A percentile compares a stretch with the other conserved stretches of the same genome.
Evolutionary conservation across 1,284 basidiomycete genomes (phyloP).

Genomic region (Melampsora larici-populina): DNA sequence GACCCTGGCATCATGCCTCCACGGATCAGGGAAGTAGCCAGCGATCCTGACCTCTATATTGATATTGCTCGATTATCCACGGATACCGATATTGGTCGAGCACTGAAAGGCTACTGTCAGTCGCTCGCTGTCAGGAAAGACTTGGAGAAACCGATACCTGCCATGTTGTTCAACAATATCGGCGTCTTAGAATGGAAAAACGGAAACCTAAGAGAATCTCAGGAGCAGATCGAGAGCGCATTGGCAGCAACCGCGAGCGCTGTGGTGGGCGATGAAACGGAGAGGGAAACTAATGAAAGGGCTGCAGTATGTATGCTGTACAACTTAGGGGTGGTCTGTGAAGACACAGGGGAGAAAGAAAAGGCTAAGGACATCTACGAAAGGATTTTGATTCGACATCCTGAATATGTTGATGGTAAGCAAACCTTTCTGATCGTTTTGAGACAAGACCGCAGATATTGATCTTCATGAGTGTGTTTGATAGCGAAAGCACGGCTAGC

Average conservation of each 20-base stretch:
- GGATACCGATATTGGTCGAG: conserved; percentile 70
- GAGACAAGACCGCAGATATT: conserved; percentile 14
- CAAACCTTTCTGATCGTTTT: conserved; percentile 42
- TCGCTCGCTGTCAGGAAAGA: conserved; percentile 64
- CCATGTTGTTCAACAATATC: conserved; percentile 75
- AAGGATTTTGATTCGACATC: conserved; percentile 75
- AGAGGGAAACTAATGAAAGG: conserved; percentile 70
- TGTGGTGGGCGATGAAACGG: conserved; percentile 56
- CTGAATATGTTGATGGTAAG: conserved; percentile 88
- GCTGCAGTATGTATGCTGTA: conserved; percentile 62
- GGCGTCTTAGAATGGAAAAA: conserved; percentile 55
- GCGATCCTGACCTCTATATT: conserved; percentile 76
- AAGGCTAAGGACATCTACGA: conserved; percentile 78
- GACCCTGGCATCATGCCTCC: conserved; percentile 53
- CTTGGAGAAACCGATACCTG: conserved; percentile 59
- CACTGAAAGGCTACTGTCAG: conserved; percentile 68
- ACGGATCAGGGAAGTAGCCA: conserved; percentile 62
- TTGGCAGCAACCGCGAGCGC: conserved; percentile 36
- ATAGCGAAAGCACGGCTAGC: conserved; percentile 85
- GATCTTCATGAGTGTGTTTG: conserved; percentile 2
- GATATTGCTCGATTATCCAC: conserved; percentile 85
- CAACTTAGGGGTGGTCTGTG: conserved; percentile 82
- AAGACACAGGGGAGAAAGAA: conserved; percentile 68
- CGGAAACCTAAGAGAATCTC: conserved; percentile 16
- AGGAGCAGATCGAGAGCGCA: conserved; percentile 42